phyloP scores from a whole-genome alignment of 768 basidiomycete genomes.

The Steccherinum ochraceum region DNA sequence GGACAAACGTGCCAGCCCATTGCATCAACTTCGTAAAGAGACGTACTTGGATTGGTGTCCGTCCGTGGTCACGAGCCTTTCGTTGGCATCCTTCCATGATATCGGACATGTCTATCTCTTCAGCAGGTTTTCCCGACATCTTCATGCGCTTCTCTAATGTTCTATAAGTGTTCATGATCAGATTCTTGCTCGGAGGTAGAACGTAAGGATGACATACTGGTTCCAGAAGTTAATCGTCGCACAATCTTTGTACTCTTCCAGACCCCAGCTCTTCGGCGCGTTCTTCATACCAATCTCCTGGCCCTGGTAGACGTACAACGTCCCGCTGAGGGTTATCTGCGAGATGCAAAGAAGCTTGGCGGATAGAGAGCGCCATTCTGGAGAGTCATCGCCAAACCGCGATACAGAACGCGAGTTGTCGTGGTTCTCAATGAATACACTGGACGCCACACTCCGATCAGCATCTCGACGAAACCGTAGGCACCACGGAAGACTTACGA shows the following conservation, averaged over 20 bases:
- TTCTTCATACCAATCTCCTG: conserved; percentile 68
- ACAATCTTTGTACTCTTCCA: conserved; percentile 71
- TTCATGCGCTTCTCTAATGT: conserved; percentile 18
- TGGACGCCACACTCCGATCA: too few species aligned
- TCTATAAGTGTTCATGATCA: neutral
- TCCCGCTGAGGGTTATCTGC: conserved; percentile 56
- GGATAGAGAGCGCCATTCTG: conserved; percentile 47
- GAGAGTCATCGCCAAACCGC: conserved; percentile 57
- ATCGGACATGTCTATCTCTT: conserved; percentile 55
- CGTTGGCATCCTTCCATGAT: conserved; percentile 48
- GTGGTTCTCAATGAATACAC: conserved; percentile 67
- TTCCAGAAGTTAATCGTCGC: conserved; percentile 56
- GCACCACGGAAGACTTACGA: conserved; percentile 38
- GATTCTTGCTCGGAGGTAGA: neutral
- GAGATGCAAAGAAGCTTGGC: conserved; percentile 62
- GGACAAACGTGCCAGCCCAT: too few species aligned
- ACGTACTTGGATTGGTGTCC: conserved; percentile 62
- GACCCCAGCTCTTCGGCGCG: conserved; percentile 54
- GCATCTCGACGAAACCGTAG: neutral
- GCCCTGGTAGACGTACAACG: conserved; percentile 70
- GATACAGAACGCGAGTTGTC: conserved; percentile 61
- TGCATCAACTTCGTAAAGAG: neutral
- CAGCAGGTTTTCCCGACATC: conserved; percentile 12
- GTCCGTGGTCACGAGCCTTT: conserved; percentile 67
- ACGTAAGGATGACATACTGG: conserved; percentile 24